Percentiles rank a stretch among this genome's conserved stretches.
These are phyloP conservation scores for Capronia americana DNA, from an alignment of 2,329 filamentous ascomycete genomes.

Conservation along the genomic window DNA sequence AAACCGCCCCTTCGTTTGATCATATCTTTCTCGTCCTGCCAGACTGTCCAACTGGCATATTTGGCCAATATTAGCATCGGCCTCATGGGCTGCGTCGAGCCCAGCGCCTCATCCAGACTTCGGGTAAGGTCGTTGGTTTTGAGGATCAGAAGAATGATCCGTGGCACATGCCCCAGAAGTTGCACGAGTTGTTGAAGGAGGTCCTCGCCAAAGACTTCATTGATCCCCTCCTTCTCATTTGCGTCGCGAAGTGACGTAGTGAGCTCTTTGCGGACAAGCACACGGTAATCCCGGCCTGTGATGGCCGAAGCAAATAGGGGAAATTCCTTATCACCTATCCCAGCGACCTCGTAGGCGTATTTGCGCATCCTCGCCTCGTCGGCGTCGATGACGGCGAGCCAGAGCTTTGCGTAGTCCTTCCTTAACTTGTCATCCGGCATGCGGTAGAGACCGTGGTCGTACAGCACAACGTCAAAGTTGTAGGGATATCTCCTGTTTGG, in stretches of 20 bases:
- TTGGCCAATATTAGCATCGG: slow-evolving; percentile 70
- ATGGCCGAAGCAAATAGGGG: slow-evolving; percentile 95
- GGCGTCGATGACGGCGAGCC: slow-evolving; percentile 92
- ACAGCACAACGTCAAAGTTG: slow-evolving; percentile 95
- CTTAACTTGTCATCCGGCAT: slow-evolving; percentile 81
- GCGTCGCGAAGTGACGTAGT: slow-evolving; percentile 63
- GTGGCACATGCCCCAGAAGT: slow-evolving; percentile 83
- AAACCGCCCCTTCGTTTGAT: slow-evolving; percentile 57
- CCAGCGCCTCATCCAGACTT: slow-evolving; percentile 82
- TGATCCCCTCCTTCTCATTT: slow-evolving; percentile 86
- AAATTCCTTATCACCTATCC: slow-evolving; percentile 87
- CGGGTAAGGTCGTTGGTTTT: slow-evolving; percentile 98
- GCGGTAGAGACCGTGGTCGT: slow-evolving; percentile 95
- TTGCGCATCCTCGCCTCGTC: slow-evolving; percentile 85
- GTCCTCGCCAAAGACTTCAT: slow-evolving; percentile 81
- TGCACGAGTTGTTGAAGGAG: slow-evolving; percentile 87
- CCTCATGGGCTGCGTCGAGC: slow-evolving; percentile 63
- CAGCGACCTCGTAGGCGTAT: slow-evolving; percentile 87
- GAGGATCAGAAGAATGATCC: slow-evolving; percentile 90
- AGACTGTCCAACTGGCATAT: slow-evolving; percentile 68
- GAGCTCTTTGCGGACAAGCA: slow-evolving; percentile 67
- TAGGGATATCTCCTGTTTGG: slow-evolving; percentile 59
- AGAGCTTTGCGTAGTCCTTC: slow-evolving; percentile 92
- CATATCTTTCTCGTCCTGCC: slow-evolving; percentile 64
- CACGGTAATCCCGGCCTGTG: slow-evolving; percentile 86